Evolutionary conservation across 1,139 yeast genomes (phyloP).

Genomic region (Candida buenavistaensis): DNA sequence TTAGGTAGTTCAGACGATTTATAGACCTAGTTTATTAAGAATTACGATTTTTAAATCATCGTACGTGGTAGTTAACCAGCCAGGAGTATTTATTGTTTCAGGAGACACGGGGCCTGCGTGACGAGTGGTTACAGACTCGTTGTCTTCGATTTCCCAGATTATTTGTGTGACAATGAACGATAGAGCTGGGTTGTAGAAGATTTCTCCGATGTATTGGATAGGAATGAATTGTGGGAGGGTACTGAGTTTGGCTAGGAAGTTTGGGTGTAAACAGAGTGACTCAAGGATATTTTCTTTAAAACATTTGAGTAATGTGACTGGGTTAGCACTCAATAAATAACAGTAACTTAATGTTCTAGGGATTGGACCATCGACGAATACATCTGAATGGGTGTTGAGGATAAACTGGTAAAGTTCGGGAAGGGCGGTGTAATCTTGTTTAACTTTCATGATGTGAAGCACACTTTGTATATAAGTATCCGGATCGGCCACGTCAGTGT

Average conservation of each 20-base stretch:
- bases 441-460: slow-evolving; percentile 5
- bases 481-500: too few species aligned
- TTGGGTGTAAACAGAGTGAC: too few species aligned
- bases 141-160: slow-evolving; percentile 51
- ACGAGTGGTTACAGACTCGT: slow-evolving; percentile 25
- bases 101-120: slow-evolving; percentile 52
- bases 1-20: too few species aligned
- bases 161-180: slow-evolving; percentile 45
- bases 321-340: slow-evolving; percentile 37
- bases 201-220: slow-evolving; percentile 37
- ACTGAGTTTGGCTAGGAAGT: too few species aligned
- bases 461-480: slow-evolving; percentile 6
- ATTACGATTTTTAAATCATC: slow-evolving; percentile 42
- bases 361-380: too few species aligned
- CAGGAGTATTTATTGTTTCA: too few species aligned
- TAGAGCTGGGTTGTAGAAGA: slow-evolving; percentile 59
- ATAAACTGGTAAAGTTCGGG: slow-evolving; percentile 4
- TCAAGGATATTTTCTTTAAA: too few species aligned
- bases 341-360: slow-evolving; percentile 40
- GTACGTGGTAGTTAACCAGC: slow-evolving; percentile 34
- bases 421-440: slow-evolving; percentile 6
- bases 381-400: too few species aligned
- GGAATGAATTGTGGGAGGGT: too few species aligned
- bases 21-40: slow-evolving; percentile 35
- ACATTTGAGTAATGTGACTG: slow-evolving; percentile 28